Evolutionary conservation across 345 rosid species (phyloP).

Genomic region (Cardamine resedifolia): DNA sequence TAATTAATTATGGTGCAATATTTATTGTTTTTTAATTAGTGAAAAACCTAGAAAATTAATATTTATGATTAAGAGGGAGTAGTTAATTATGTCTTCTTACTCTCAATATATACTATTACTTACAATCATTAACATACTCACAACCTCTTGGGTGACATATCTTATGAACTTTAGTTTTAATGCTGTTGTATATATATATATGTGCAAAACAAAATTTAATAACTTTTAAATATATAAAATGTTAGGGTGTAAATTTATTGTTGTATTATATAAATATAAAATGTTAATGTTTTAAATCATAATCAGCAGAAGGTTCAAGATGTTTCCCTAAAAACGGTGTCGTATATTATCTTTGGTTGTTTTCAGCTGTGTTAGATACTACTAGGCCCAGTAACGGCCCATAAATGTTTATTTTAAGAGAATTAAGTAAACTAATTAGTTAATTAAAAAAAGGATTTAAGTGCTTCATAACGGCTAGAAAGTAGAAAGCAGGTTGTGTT

Average conservation of each 20-base stretch:
- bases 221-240: background rate
- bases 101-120: background rate
- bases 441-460: background rate
- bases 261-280: no score
- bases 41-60: no score
- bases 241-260: background rate
- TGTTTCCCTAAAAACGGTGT: no score
- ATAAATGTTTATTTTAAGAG: background rate
- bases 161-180: background rate
- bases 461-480: background rate
- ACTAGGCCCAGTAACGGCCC: background rate
- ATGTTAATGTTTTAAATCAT: no score
- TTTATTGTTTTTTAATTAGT: no score
- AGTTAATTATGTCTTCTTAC: background rate
- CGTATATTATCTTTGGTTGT: no score
- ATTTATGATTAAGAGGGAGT: no score
- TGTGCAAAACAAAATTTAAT: background rate
- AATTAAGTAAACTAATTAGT: background rate
- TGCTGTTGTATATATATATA: background rate
- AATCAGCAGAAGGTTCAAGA: no score
- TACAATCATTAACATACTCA: background rate
- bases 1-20: no score
- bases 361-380: background rate
- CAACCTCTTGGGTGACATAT: background rate
- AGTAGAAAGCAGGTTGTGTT: no score